Conservation (phyloP, 2,329 filamentous ascomycete genomes). For the Parasarocladium wereldwijsianum region DNA sequence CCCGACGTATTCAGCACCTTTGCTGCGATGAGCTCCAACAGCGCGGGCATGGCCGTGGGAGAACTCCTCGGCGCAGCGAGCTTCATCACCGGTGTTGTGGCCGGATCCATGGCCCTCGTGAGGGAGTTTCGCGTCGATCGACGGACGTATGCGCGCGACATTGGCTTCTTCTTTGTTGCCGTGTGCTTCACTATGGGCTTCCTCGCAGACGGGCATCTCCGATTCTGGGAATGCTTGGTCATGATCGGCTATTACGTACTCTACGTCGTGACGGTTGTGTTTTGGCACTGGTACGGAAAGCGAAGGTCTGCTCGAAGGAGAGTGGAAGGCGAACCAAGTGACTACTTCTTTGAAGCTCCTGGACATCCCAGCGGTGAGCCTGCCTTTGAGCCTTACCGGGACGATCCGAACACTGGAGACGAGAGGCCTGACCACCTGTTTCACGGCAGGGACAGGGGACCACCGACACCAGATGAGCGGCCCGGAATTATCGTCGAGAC, state of each 20-base stretch:
- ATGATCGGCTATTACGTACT: slow-evolving; percentile 90
- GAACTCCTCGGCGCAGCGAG: slow-evolving; percentile 89
- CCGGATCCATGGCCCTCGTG: slow-evolving; percentile 94
- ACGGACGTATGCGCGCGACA: slow-evolving; percentile 81
- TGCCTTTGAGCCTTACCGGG: slow-evolving; percentile 44
- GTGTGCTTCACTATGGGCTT: slow-evolving; percentile 80
- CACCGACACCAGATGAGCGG: no score
- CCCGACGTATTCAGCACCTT: slow-evolving; percentile 98
- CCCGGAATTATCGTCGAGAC: slow-evolving; percentile 32
- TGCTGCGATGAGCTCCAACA: slow-evolving; percentile 92
- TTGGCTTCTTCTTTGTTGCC: slow-evolving; percentile 81
- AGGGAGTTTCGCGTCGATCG: slow-evolving; percentile 83
- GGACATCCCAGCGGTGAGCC: slow-evolving; percentile 38
- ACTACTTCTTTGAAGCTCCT: slow-evolving; percentile 50
- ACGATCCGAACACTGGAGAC: slow-evolving; percentile 31
- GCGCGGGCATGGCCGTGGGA: slow-evolving; percentile 89
- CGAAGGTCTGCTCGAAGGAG: slow-evolving; percentile 44
- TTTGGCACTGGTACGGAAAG: slow-evolving; percentile 78
- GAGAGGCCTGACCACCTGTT: no score
- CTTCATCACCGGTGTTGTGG: slow-evolving; percentile 93
- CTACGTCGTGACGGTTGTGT: slow-evolving; percentile 78
- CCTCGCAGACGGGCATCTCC: slow-evolving; percentile 67
- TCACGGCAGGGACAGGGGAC: no score
- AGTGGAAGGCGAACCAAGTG: slow-evolving; percentile 56
- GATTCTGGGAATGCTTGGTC: slow-evolving; percentile 73